These are phyloP conservation scores for Torrubiella hemipterigena DNA, from an alignment of 2,329 filamentous ascomycete genomes.

Conservation along the genomic window DNA sequence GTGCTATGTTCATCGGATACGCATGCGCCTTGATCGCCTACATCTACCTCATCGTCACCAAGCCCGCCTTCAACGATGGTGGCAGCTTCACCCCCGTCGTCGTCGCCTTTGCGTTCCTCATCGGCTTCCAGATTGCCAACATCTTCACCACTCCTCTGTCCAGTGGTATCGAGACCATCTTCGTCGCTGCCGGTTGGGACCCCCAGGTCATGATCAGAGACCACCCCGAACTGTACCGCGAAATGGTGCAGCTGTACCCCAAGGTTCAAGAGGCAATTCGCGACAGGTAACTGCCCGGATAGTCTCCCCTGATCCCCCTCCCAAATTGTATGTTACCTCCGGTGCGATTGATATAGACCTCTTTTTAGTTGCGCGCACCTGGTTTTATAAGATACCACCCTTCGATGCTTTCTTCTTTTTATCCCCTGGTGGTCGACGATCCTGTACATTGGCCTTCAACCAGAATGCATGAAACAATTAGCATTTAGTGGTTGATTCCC, in stretches of 20 bases:
- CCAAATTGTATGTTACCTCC: too few species aligned
- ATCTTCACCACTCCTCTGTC: slow-evolving; percentile 81
- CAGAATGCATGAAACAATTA: too few species aligned
- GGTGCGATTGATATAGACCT: too few species aligned
- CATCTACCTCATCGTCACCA: slow-evolving; percentile 73
- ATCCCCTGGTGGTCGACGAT: too few species aligned
- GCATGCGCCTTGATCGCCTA: slow-evolving; percentile 72
- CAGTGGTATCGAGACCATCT: slow-evolving; percentile 85
- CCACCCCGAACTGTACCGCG: slow-evolving; percentile 69
- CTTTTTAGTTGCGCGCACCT: too few species aligned
- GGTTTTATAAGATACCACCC: too few species aligned
- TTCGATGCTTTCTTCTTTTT: too few species aligned
- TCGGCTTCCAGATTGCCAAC: slow-evolving; percentile 81
- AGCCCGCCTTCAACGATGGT: slow-evolving; percentile 62
- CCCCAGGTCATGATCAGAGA: slow-evolving; percentile 65
- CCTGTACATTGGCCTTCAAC: too few species aligned
- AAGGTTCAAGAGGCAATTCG: slow-evolving; percentile 67
- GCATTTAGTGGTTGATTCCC: too few species aligned
- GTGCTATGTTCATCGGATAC: slow-evolving; percentile 73
- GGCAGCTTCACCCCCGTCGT: slow-evolving; percentile 64
- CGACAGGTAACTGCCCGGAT: slow-evolving; percentile 3
- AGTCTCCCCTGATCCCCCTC: too few species aligned
- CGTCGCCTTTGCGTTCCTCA: slow-evolving; percentile 76
- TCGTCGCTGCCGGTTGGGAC: slow-evolving; percentile 64
- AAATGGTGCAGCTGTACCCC: slow-evolving; percentile 73